Evolutionary conservation across 1,284 basidiomycete species (phyloP), one percentile per base, ranked within the genome.

Genomic region (Sanghuangporus sanghuang): DNA sequence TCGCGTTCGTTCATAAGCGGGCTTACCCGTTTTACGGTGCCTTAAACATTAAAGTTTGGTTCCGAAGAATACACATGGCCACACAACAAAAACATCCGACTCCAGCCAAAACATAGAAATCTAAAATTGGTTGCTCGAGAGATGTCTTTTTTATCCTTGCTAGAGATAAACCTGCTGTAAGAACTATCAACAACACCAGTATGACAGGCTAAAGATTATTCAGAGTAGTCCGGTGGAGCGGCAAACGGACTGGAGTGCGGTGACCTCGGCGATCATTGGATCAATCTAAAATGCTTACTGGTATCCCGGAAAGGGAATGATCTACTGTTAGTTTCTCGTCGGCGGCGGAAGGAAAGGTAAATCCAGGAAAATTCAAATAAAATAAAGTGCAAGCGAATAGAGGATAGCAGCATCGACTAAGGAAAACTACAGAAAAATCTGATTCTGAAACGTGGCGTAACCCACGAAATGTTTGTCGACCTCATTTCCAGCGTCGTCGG

Each of bases 341-440:
- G 48, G n/a, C 49, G 58, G 58, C 48, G 48, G 38, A 54, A 54
- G 18, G 35, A 60, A 60, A 48, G 50, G 58, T 67, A 60, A 70
- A 53, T 66, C 65, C 27, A 50, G n/a, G 6, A 39, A 23, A 58
- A 57, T 54, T 54, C 53, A 54, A 54, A 54, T 54, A 36, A 54
- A 54, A 54, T 38, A 35, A 52, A 23, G 2, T 18, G 50, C 23
- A 39, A 32, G 53, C 40, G 40, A 49, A 32, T 49, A 38, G 18
- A 40, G 44, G 46, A 23, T 27, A 57, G 23, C 42, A 48, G 12
- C 21, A 27, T 8, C 11, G 23, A 57, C 8, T 23, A 62, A 21
- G 46, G 53, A 38, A 7, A 38, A 23, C 21, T 16, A 52, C 52
- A 50, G 40, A 21, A 59, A 56, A 40, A 53, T 39, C 40, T 52